A percentile compares a stretch with the other conserved stretches of the same genome.
phyloP scores from a whole-genome alignment of 768 basidiomycete species.

The Podaxis pistillaris region DNA sequence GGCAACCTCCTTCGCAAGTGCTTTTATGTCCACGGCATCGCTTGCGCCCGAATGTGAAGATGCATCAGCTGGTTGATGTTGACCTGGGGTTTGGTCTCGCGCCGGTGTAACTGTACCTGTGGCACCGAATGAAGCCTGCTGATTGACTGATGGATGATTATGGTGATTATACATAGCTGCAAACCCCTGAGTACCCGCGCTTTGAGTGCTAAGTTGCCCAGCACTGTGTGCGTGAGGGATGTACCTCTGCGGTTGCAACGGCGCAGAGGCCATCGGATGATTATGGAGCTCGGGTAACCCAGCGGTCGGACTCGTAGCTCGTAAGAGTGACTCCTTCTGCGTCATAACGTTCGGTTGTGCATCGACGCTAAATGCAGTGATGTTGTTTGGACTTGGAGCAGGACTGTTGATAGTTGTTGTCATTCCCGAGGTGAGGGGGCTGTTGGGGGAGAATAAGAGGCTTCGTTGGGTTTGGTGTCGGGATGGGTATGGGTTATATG shows the following conservation, averaged over 20 bases:
- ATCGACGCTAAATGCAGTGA: slow-evolving; percentile 1
- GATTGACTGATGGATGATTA: slow-evolving; percentile 1
- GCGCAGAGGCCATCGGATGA: not conserved
- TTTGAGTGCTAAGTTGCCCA: not conserved
- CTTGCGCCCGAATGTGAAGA: not conserved
- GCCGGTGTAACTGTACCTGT: not conserved
- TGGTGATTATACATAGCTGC: not conserved
- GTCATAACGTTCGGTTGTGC: not conserved
- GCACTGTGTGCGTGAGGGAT: not conserved
- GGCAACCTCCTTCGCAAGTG: slow-evolving; percentile 21
- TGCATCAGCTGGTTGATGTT: not conserved
- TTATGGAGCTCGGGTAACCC: too few species aligned
- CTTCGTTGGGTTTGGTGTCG: not conserved
- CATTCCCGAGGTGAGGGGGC: not conserved
- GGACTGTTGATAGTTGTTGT: not conserved
- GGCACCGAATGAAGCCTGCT: not conserved
- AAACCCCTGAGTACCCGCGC: not conserved
- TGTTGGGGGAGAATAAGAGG: not conserved
- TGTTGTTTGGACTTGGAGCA: not conserved
- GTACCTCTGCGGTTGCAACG: slow-evolving; percentile 1
- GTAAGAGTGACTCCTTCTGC: slow-evolving; percentile 1
- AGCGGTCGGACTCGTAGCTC: not conserved
- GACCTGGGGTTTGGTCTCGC: not conserved
- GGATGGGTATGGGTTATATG: slow-evolving; percentile 15
- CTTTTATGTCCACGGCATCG: slow-evolving; percentile 15